phyloP scores from a whole-genome alignment of 2,329 filamentous ascomycete species.

The Chaetomiaceae sp. region DNA sequence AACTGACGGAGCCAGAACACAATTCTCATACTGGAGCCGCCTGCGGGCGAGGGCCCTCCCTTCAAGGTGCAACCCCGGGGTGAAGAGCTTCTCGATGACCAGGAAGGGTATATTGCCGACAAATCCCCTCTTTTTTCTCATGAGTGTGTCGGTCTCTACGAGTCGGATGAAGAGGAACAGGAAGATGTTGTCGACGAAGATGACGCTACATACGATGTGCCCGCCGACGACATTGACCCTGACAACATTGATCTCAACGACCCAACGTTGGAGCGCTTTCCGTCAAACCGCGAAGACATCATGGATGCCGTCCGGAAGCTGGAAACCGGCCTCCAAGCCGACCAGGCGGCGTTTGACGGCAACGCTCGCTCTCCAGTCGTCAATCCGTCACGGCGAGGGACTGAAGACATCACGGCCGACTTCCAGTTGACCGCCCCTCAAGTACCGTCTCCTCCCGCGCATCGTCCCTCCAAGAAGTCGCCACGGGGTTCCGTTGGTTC shows the following conservation, averaged over 20 bases:
- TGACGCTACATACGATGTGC: neutral
- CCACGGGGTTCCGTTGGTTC: slow-evolving; percentile 28
- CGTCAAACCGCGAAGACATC: slow-evolving; percentile 42
- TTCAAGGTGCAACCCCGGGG: neutral
- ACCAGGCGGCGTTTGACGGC: slow-evolving; percentile 36
- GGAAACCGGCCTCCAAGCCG: slow-evolving; percentile 41
- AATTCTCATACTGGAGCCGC: slow-evolving; percentile 15
- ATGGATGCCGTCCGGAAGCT: slow-evolving; percentile 44
- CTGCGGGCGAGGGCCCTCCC: slow-evolving; percentile 13
- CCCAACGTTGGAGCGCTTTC: slow-evolving; percentile 46
- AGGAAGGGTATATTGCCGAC: slow-evolving; percentile 21
- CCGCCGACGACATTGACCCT: slow-evolving; percentile 20
- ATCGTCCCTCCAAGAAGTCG: slow-evolving; percentile 28
- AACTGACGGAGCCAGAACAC: slow-evolving; percentile 10
- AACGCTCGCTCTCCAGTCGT: slow-evolving; percentile 36
- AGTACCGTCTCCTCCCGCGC: slow-evolving; percentile 27
- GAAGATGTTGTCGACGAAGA: slow-evolving; percentile 31
- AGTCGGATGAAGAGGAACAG: slow-evolving; percentile 12
- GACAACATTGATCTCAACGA: slow-evolving; percentile 41
- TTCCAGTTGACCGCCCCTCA: slow-evolving; percentile 30
- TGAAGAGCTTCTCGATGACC: slow-evolving; percentile 19
- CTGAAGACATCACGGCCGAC: slow-evolving; percentile 37
- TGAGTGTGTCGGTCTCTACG: slow-evolving; percentile 42
- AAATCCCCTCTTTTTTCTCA: slow-evolving; percentile 44
- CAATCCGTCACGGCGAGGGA: slow-evolving; percentile 33